A percentile compares a stretch with the other conserved stretches of the same genome.
These are phyloP conservation scores for Metschnikowia proteae DNA, from an alignment of 805 yeast genomes.

Conservation along the genomic window DNA sequence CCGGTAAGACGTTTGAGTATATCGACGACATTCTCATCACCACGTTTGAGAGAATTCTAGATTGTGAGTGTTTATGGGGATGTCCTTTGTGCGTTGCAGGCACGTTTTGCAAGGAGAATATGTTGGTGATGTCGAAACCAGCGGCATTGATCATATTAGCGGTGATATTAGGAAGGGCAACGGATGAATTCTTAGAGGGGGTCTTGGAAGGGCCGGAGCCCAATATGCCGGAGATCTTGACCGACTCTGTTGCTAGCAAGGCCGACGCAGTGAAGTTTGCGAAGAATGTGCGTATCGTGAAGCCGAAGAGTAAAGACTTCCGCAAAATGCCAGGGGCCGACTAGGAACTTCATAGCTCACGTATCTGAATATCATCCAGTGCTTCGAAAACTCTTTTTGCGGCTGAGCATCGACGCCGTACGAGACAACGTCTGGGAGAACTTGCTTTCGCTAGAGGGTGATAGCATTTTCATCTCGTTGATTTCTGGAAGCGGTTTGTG, in stretches of 20 bases:
- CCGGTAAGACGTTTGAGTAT: constrained; percentile 75
- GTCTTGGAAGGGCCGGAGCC: constrained; percentile 71
- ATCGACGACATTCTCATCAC: constrained; percentile 61
- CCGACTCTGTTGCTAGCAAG: constrained; percentile 66
- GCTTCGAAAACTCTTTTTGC: constrained; percentile 15
- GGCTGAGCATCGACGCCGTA: constrained; percentile 30
- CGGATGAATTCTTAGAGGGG: constrained; percentile 40
- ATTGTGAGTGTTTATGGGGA: constrained; percentile 73
- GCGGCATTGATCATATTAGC: constrained; percentile 74
- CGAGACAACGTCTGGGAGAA: constrained; percentile 32
- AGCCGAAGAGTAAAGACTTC: constrained; percentile 6
- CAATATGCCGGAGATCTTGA: constrained; percentile 62
- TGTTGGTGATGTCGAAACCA: constrained; percentile 80
- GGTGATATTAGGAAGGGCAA: constrained; percentile 50
- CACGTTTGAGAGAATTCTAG: constrained; percentile 54
- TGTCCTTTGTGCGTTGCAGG: constrained; percentile 88
- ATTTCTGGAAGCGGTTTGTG: constrained; percentile 12
- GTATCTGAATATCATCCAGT: not conserved
- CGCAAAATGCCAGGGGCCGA: not conserved
- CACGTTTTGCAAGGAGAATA: constrained; percentile 73
- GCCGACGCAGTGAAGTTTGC: constrained; percentile 57
- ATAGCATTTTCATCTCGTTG: not conserved
- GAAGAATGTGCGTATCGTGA: constrained; percentile 46
- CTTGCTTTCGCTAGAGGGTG: not conserved
- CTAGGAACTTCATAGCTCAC: too few species aligned